Base-by-base conservation (phyloP, 2,329 filamentous ascomycete species). In the Fusarium concolor region DNA sequence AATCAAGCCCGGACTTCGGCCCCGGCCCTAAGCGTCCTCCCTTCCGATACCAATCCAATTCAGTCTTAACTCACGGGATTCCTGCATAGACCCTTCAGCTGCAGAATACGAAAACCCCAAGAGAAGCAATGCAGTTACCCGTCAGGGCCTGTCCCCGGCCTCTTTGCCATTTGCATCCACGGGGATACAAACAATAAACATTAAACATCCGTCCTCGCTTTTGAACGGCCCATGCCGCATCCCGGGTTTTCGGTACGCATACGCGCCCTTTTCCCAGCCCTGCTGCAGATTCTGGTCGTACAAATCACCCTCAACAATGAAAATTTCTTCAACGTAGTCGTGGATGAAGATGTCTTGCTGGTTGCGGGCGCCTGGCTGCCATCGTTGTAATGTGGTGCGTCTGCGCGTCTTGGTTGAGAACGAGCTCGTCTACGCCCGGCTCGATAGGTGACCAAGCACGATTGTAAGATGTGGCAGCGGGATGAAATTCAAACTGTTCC, bases 171-270 rank as follows among this genome's bases (percentile, higher is more conserved):
- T 42, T 37, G 37, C 46, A 24, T 54, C 47, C 14, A 74, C 63
- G 18, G 64, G 68, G 31, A 75, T 69, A 47, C 66, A 68, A 8
- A 71, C 51, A 56, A 77, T 73, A 54, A 70, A 70, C 59, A 70
- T 78, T 57, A 81, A 69, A 61, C 78, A 82, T 6, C 79, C 79
- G 7, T 72, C 47, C 31, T 74, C 68, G 26, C 74, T 77, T 54
- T 62, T 67, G 58, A 79, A 80, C 14, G 78, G 79, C 1, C 79
- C 79, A 72, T 80, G 78, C 60, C 77, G 65, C 79, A 79, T 81
- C 11, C 78, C 78, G 15, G 79, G 78, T 47, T 77, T 74, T 20
- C 79, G 75, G 65, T 80, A 81, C 15, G 78, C 79, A 74, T 80
- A 81, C 6, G 76, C 73, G 37, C 79, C 78, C 46, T 75, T 73